Evolutionary conservation across 2,329 filamentous ascomycete genomes (phyloP).

Genomic region (Fusarium udum): DNA sequence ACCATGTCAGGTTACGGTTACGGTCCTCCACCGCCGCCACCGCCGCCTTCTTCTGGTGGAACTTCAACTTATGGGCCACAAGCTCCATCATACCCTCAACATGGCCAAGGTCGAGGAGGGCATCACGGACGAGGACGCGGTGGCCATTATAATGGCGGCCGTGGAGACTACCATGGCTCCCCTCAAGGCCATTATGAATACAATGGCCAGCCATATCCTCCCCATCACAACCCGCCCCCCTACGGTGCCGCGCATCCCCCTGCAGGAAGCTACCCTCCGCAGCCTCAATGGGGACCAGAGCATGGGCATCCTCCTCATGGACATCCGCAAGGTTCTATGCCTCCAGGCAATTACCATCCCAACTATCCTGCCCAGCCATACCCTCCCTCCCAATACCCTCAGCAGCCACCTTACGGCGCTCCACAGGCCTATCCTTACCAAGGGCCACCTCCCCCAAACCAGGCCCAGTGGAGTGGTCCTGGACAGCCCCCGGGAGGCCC

Average conservation of each 20-base stretch:
- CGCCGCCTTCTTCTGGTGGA: conserved; percentile 47
- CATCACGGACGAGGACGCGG: conserved; percentile 52
- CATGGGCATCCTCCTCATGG: conserved; percentile 53
- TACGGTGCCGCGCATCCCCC: conserved; percentile 50
- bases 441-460: conserved; percentile 48
- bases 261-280: conserved; percentile 50
- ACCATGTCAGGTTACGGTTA: conserved; percentile 63
- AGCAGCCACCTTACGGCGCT: conserved; percentile 56
- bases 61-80: conserved; percentile 53
- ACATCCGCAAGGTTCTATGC: conserved; percentile 59
- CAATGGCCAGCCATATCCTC: conserved; percentile 50
- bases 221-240: conserved; percentile 44
- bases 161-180: conserved; percentile 53
- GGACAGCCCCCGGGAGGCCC: conserved; percentile 47
- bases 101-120: conserved; percentile 50
- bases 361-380: conserved; percentile 68
- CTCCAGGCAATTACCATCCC: conserved; percentile 65
- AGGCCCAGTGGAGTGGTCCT: conserved; percentile 49
- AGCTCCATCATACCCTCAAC: conserved; percentile 51
- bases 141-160: conserved; percentile 50
- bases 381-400: conserved; percentile 52
- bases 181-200: conserved; percentile 56
- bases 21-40: conserved; percentile 63
- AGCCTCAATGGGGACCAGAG: conserved; percentile 55
- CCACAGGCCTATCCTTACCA: conserved; percentile 54